phyloP scores from a whole-genome alignment of 2,329 filamentous ascomycete species.

The Arachnomyces sp. region DNA sequence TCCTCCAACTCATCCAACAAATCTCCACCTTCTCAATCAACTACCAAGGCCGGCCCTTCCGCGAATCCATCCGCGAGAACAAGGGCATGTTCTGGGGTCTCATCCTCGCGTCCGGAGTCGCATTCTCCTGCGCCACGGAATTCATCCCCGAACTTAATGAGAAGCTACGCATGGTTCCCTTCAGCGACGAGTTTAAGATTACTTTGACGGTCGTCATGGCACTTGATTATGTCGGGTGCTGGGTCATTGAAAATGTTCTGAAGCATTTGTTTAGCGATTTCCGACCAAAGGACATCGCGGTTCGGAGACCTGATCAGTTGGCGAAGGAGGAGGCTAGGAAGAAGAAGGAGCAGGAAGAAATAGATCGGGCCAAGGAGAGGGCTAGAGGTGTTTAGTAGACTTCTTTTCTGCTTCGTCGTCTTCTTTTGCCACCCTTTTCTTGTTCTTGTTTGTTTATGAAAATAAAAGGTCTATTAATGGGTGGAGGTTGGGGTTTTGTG shows the following conservation, averaged over 20 bases:
- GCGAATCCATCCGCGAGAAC: conserved; percentile 91
- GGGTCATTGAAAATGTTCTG: conserved; percentile 73
- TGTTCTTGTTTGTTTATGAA: too few species aligned
- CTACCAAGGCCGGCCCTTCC: conserved; percentile 97
- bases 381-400: too few species aligned
- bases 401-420: too few species aligned
- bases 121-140: conserved; percentile 90
- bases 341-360: conserved; percentile 45
- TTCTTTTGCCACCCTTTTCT: too few species aligned
- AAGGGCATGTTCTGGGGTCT: conserved; percentile 98
- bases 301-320: conserved; percentile 77
- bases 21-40: conserved; percentile 99
- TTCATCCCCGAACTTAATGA: conserved; percentile 93
- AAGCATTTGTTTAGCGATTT: conserved; percentile 86
- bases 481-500: too few species aligned
- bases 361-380: conserved; percentile 30
- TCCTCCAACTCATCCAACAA: conserved; percentile 95
- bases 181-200: conserved; percentile 77
- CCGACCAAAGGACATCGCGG: conserved; percentile 85
- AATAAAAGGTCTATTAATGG: too few species aligned
- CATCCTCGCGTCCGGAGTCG: conserved; percentile 76
- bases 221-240: conserved; percentile 80
- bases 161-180: conserved; percentile 85
- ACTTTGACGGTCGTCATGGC: conserved; percentile 81
- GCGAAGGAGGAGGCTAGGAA: conserved; percentile 64